Percentiles rank a stretch among this genome's conserved stretches.
These are phyloP conservation scores for Magnusiomyces ingens DNA, from an alignment of 1,139 yeast species.

Conservation along the genomic window DNA sequence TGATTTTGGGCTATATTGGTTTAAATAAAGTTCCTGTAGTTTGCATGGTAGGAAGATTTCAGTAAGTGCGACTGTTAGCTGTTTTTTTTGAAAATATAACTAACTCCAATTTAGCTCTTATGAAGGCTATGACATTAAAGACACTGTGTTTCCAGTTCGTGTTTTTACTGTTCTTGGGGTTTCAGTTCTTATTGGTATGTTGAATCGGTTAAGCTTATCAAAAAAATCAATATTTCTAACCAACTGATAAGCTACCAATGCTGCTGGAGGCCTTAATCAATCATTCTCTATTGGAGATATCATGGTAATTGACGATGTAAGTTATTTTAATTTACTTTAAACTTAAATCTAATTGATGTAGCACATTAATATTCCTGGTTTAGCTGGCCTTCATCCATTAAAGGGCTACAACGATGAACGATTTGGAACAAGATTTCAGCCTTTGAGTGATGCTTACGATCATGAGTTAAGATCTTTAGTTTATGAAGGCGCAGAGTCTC, in stretches of 20 bases:
- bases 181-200: constrained; percentile 45
- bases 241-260: constrained; percentile 53
- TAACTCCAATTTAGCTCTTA: constrained; percentile 41
- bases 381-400: constrained; percentile 81
- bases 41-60: constrained; percentile 91
- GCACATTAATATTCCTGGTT: constrained; percentile 85
- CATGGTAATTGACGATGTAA: constrained; percentile 69
- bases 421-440: constrained; percentile 82
- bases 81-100: neutral
- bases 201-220: constrained; percentile 20
- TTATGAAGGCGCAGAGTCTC: constrained; percentile 46
- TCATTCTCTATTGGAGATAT: constrained; percentile 73
- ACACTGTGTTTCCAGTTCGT: constrained; percentile 81
- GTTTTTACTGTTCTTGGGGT: constrained; percentile 62
- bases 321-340: constrained; percentile 2
- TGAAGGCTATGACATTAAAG: constrained; percentile 78
- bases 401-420: constrained; percentile 78
- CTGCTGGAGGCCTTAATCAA: constrained; percentile 83
- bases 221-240: neutral
- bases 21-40: constrained; percentile 66
- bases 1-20: constrained; percentile 74
- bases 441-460: constrained; percentile 87
- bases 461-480: constrained; percentile 48
- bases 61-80: constrained; percentile 29
- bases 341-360: constrained; percentile 7